Base-by-base conservation (phyloP, 2,329 filamentous ascomycete species). In the Fusarium devonianum region DNA sequence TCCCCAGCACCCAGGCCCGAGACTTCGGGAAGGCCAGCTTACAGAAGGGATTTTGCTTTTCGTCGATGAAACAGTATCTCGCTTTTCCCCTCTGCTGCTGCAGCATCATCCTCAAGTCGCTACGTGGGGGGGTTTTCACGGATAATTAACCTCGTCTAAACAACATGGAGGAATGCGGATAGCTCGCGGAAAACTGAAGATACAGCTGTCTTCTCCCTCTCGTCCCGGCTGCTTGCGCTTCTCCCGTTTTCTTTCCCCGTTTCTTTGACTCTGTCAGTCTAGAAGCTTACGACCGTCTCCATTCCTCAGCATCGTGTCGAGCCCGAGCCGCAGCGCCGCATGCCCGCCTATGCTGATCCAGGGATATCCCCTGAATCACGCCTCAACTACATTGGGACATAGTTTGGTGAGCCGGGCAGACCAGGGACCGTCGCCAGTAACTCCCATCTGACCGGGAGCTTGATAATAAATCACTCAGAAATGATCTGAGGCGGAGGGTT, bases 341-440 rank as follows among this genome's bases (percentile, higher is more conserved):
- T 49, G 43, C 35, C 38, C 33, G 28, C 37, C 32, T 41, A 29
- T 49, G 44, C 13, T 42, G 46, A 58, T 44, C 45, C 58, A 64
- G 53, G 60, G 56, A 62, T 62, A 38, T 49, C 58, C 63, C 63
- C 63, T 66, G 63, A 65, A 56, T 64, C 63, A 47, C 30, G 26
- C 56, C 60, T 65, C 62, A 52, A 50, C 45, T 44, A 35, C 40
- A 41, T 44, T 48, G 29, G 54, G 45, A 37, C 35, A 56, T 58
- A 53, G 56, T 42, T 41, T 34, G 32, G 13, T 21, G 21, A 16
- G 19, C 51, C 54, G 56, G 30, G 32, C 45, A 55, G 48, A 53
- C 61, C 62, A 60, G 57, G 53, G 56, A 53, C 57, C 52, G 37
- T 60, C 50, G 54, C 48, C 48, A 64, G 53, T 56, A 44, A 55